Percentiles rank a stretch among this genome's conserved stretches.
These are phyloP conservation scores for Parsonsia alboflavescens DNA, from an alignment of 257 asterid species.

Conservation along the genomic window DNA sequence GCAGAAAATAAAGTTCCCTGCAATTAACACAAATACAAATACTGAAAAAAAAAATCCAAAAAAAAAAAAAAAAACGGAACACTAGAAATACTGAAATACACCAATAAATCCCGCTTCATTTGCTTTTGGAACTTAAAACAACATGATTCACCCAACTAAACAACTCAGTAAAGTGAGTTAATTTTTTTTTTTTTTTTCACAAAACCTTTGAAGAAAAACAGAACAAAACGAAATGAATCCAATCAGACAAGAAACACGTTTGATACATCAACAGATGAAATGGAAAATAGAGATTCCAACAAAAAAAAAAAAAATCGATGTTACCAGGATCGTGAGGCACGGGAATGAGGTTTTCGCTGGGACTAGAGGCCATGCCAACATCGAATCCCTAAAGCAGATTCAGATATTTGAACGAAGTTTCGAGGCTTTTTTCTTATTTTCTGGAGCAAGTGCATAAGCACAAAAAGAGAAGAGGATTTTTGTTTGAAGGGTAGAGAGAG, in stretches of 20 bases:
- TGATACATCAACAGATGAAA: background rate
- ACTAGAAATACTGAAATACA: too few species aligned
- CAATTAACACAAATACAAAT: background rate
- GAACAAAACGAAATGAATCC: background rate
- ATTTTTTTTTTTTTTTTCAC: background rate
- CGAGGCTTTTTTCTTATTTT: background rate
- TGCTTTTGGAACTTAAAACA: background rate
- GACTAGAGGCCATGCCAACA: conserved; percentile 63
- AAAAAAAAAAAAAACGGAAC: too few species aligned
- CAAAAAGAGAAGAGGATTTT: background rate
- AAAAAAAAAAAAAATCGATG: background rate
- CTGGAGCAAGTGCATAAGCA: conserved; percentile 1
- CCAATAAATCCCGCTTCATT: background rate
- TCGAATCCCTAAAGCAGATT: conserved; percentile 3
- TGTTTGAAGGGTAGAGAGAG: background rate
- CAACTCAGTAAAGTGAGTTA: background rate
- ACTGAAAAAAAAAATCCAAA: background rate
- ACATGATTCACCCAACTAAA: background rate
- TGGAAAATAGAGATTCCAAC: background rate
- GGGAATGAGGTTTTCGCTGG: conserved; percentile 44
- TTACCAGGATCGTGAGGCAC: conserved; percentile 71
- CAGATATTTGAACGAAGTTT: conserved; percentile 17
- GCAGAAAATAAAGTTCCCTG: background rate
- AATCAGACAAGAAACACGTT: background rate
- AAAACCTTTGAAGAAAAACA: background rate